Percentiles rank a stretch among this genome's conserved stretches.
phyloP scores from a whole-genome alignment of 2,329 filamentous ascomycete species.

The Xylariomycetidae sp. region DNA sequence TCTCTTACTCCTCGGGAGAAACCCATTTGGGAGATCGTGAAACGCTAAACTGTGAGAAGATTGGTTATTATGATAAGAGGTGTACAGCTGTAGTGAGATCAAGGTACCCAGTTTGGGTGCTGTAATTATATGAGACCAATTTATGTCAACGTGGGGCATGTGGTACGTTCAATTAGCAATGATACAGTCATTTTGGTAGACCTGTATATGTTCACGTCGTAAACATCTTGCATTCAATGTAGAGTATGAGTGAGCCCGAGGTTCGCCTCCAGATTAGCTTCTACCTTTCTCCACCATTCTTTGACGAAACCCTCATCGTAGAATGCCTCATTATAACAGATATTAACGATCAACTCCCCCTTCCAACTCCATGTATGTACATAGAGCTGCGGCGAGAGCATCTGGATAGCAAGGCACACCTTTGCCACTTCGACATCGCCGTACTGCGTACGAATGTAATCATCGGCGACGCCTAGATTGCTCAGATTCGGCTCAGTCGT shows the following conservation, averaged over 20 bases:
- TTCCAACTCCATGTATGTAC: conserved; percentile 9
- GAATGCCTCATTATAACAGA: conserved; percentile 10
- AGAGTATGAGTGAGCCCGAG: too few relatives aligned
- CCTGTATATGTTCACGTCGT: too few relatives aligned
- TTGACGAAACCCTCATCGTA: conserved; percentile 7
- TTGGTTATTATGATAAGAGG: too few relatives aligned
- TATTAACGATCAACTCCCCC: conserved; percentile 5
- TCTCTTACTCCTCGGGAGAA: too few relatives aligned
- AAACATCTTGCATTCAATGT: too few relatives aligned
- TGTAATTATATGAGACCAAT: too few relatives aligned
- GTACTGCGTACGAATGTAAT: conserved; percentile 3
- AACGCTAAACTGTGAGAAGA: too few relatives aligned
- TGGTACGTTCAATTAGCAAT: too few relatives aligned
- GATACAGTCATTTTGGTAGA: not conserved
- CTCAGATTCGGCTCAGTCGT: conserved; percentile 11
- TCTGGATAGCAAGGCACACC: conserved; percentile 4
- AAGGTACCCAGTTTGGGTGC: too few relatives aligned
- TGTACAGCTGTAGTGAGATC: too few relatives aligned
- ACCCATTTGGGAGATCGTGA: too few relatives aligned
- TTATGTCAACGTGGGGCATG: too few relatives aligned
- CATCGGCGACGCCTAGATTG: conserved; percentile 5
- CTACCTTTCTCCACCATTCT: conserved; percentile 2
- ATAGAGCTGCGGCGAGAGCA: conserved; percentile 10
- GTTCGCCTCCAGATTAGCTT: conserved; percentile 4
- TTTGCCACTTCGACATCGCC: conserved; percentile 3